These are phyloP conservation scores for Eimeria sp. DNA, from an alignment of 169 alveolate species.

Conservation along the genomic window DNA sequence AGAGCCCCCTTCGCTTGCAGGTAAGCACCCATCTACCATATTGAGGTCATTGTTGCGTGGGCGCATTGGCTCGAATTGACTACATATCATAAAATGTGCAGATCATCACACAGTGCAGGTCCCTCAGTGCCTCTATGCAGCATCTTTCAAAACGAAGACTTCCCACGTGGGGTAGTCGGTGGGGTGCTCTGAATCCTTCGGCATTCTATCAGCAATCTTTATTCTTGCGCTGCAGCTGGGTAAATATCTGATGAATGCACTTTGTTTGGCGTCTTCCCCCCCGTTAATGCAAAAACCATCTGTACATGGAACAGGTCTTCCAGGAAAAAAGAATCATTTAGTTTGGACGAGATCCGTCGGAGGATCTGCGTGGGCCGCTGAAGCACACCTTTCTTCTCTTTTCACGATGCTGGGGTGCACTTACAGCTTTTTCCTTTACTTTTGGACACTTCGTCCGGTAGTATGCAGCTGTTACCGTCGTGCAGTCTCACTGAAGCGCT, in stretches of 20 bases:
- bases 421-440: background rate
- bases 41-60: background rate
- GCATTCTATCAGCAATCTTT: background rate
- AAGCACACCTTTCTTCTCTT: background rate
- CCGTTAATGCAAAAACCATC: background rate
- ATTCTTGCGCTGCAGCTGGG: background rate
- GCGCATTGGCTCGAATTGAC: background rate
- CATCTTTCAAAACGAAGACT: background rate
- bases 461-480: background rate
- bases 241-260: background rate
- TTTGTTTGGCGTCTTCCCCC: background rate
- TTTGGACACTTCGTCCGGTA: background rate
- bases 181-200: background rate
- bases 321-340: background rate
- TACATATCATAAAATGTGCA: background rate
- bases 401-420: background rate
- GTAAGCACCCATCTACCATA: too few relatives aligned
- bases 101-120: background rate
- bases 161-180: background rate
- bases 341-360: background rate
- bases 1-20: background rate
- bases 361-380: conserved; percentile 21
- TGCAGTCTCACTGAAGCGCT: background rate
- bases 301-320: background rate
- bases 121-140: background rate